Base-by-base conservation (phyloP, 2,329 filamentous ascomycete genomes). In the Cytospora piceae region DNA sequence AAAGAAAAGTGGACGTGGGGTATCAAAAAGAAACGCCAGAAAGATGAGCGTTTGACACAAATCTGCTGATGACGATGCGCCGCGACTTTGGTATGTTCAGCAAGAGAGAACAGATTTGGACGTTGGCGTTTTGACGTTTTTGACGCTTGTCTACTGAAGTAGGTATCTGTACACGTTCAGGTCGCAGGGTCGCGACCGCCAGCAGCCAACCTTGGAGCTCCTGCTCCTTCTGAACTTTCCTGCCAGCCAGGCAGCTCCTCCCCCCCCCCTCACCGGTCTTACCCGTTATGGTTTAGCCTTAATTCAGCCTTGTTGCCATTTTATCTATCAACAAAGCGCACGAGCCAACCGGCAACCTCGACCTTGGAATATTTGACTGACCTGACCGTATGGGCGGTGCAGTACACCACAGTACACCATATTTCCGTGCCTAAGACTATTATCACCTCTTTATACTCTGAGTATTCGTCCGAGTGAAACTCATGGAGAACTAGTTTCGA, bases 221-320 rank as follows among this genome's bases (percentile, higher is more conserved):
- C 61, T 61, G 34, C 46, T 61, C 56, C 62, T 59, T 61, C 63
- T 62, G 64, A 63, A 56, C 59, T 31, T 67, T 67, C n/a, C n/a
- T 49, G 66, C 66, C 66, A 65, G 66, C 66, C 42, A 58, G 56
- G 58, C 66, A 67, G 46, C 46, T 49, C n/a, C 14, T 4, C 34
- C 34, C 34, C 12, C 39, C 15, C 39, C n/a, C n/a, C 9, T n/a
- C 49, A 32, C n/a, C n/a, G 22, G 22, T 39, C 56, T 42, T 63
- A 15, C 66, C 63, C 17, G 4, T 63, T 60, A n/a, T 14, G 34
- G 59, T 5, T 27, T 67, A 67, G 66, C 59, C 53, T 8, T 5
- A 20, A 6, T 57, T n/a, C 32, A n/a, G 29, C 39, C 29, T 34
- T 49, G 34, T 37, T 54, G 32, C 6, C 6, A 34, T 32, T 49